Evolutionary conservation across 352 stramenopile species (phyloP).

Genomic region (Blastocystis sp.): DNA sequence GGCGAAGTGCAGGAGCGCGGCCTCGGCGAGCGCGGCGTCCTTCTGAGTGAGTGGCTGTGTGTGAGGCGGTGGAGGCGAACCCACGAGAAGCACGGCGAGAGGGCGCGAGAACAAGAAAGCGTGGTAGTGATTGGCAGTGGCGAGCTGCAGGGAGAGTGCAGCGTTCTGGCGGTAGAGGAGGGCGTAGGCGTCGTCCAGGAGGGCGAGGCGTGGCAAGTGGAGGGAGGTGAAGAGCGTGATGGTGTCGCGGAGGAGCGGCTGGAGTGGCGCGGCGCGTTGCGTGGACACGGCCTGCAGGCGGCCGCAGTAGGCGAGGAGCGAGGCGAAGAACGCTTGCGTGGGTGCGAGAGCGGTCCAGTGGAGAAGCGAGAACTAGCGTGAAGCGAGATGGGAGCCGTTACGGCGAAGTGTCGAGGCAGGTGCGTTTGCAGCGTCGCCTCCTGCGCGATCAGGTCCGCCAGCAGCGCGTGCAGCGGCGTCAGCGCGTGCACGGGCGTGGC

Average conservation of each 20-base stretch:
- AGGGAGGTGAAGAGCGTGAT: not conserved
- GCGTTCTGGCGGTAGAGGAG: not conserved
- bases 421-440: not conserved
- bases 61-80: not conserved
- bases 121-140: not conserved
- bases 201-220: not conserved
- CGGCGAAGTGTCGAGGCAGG: not conserved
- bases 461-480: not conserved
- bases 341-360: not conserved
- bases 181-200: not conserved
- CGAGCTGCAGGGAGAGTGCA: not conserved
- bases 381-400: not conserved
- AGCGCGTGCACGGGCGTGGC: not conserved
- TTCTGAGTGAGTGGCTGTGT: not conserved
- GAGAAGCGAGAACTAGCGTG: not conserved
- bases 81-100: not conserved
- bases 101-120: not conserved
- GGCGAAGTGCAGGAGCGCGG: not conserved
- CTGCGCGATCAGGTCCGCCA: not conserved
- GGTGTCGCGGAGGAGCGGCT: not conserved
- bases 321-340: not conserved
- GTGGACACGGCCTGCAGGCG: not conserved
- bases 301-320: not conserved
- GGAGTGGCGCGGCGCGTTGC: not conserved
- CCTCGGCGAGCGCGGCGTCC: not conserved